Base-by-base conservation (phyloP, 1,284 basidiomycete species). In the Ceratobasidium sp. region DNA sequence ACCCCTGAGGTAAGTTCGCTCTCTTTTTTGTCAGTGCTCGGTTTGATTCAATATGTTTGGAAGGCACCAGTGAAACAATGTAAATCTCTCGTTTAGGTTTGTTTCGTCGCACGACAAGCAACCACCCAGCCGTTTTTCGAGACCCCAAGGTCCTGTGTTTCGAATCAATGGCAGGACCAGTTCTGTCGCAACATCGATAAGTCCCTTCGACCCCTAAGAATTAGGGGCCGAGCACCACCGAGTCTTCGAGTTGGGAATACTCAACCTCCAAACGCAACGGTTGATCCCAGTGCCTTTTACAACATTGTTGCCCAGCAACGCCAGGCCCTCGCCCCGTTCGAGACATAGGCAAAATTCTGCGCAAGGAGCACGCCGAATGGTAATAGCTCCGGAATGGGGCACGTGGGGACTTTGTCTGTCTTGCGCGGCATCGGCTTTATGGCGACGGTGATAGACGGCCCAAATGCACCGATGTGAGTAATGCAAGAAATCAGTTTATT, bases 351-450 rank as follows among this genome's bases (percentile, higher is more conserved):
- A 24, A 78, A 79, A 41, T 68, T 83, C 3, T 86, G 84, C 68
- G 79, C 71, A 2, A 77, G 81, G 77, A 80, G 76, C 31, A 82
- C 85, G 82, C 46, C 62, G 2, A 64, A 51, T 19, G 46, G 29
- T 34, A 19, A 37, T 8, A 83, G 83, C 19, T 81, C 84, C 9
- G 79, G 81, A 51, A 77, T 85, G 39, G 79, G 76, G 61, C 84
- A 84, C 76, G 83, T 84, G 83, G 84, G 84, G 6, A 86, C 84
- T 0, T 80, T 80, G 41, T 83, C 81, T 1, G 84, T 86, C 29
- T 83, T 81, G 1, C 79, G 84, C 46, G 85, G 85, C 77, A 82
- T 85, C 39, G 84, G 84, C 75, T 83, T 81, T 74, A 84, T 86
- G 77, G 80, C 81, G 0, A 79, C 76, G 22, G 75, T 80, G 0